These are phyloP conservation scores for Exophiala sideris DNA, from an alignment of 2,329 filamentous ascomycete species.

Conservation along the genomic window DNA sequence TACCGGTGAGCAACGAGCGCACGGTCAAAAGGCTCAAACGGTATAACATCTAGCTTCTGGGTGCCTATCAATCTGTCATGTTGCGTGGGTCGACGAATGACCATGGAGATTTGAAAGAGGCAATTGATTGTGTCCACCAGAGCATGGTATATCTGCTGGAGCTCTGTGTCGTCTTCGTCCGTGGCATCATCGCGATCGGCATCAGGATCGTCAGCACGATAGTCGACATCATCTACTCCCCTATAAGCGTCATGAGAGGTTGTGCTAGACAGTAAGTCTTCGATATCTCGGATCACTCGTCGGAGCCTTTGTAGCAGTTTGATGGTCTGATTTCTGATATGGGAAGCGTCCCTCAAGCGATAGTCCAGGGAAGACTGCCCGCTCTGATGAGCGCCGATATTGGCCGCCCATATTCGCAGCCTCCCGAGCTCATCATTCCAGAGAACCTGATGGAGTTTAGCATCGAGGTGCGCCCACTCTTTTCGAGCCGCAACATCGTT, in stretches of 20 bases:
- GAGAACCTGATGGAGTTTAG: background rate
- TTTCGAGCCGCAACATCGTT: background rate
- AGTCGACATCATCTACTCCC: too few species aligned
- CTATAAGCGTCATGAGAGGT: too few species aligned
- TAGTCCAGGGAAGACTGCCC: conserved; percentile 32
- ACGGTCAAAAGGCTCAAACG: background rate
- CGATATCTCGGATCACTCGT: conserved; percentile 10
- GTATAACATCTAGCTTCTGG: background rate
- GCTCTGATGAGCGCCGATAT: conserved; percentile 31
- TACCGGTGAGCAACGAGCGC: conserved; percentile 30
- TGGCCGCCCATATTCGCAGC: conserved; percentile 29
- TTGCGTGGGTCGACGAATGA: conserved; percentile 37
- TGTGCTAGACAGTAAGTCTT: conserved; percentile 1
- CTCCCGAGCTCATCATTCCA: conserved; percentile 12
- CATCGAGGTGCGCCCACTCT: background rate
- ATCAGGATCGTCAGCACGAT: too few species aligned
- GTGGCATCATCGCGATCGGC: background rate
- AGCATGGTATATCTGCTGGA: conserved; percentile 21
- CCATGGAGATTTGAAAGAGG: conserved; percentile 36
- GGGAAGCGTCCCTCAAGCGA: conserved; percentile 30
- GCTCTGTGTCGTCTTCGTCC: conserved; percentile 9
- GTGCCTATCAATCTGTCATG: conserved; percentile 35
- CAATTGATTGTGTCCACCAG: conserved; percentile 31
- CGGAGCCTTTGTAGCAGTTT: conserved; percentile 10
- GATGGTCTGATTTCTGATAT: conserved; percentile 14